Base-by-base conservation (phyloP, 768 basidiomycete species). In the Mrakia blollopis region DNA sequence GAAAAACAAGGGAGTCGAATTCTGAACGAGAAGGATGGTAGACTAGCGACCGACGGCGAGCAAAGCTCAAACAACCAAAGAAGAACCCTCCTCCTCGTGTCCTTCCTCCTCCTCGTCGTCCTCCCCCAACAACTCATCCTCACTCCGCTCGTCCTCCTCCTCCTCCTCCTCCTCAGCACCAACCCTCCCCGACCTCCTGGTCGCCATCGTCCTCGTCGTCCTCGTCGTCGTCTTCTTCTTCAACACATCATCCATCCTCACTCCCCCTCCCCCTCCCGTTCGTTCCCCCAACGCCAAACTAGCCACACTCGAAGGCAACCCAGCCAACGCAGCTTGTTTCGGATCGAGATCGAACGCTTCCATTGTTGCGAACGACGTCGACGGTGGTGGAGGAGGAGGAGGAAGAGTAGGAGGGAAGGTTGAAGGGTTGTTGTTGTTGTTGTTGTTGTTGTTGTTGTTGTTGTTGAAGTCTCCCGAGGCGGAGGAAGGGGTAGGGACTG, bases 311-410 rank as follows among this genome's bases (percentile, higher is more conserved):
- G 30, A 21, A 0, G 62, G 62, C 28, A 63, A 32, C 7, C 28
- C n/a, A 9, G 62, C 30, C n/a, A 63, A 30, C 62, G 62, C 18
- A 30, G 62, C 30, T 3, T 63, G 62, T 23, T 63, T 63, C 21
- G 62, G 62, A 30, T 63, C 62, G 28, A 63, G 62, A 10, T 63
- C 62, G 35, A 63, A 63, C 30, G 62, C n/a, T 25, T 63, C 62
- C 1, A 28, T 25, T 1, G 18, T n/a, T 25, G 57, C n/a, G 28
- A 57, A 57, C n/a, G 52, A 54, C 7, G 7, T 18, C 25, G 52
- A 54, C 52, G 52, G n/a, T n/a, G n/a, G n/a, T n/a, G n/a, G n/a
- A n/a, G n/a, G n/a, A 54, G 14, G 52, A 21, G 10, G 52, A n/a
- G 21, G 52, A 54, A 16, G 23, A 52, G 52, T 7, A 16, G 52